These are phyloP conservation scores for Afroboletus lepidellus DNA, from an alignment of 1,284 basidiomycete genomes.

Conservation along the genomic window DNA sequence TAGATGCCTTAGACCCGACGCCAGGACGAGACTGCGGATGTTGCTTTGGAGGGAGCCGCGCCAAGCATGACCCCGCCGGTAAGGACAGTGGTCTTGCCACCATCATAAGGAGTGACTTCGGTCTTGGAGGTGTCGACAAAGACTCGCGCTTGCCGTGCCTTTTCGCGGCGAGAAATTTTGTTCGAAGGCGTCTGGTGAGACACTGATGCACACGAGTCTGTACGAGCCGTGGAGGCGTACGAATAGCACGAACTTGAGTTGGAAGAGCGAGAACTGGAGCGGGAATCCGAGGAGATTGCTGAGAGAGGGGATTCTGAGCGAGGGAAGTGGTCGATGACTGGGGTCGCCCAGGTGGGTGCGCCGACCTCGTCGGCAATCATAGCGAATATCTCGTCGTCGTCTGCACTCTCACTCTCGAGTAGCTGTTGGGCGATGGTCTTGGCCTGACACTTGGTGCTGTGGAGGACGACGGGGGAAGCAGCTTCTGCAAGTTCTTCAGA, in stretches of 20 bases:
- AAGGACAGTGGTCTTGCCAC: constrained; percentile 80
- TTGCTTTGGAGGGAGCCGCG: constrained; percentile 32
- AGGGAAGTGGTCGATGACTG: constrained; percentile 59
- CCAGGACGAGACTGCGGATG: constrained; percentile 45
- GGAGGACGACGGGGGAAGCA: constrained; percentile 37
- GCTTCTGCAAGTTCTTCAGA: constrained; percentile 44
- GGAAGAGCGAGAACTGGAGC: constrained; percentile 73
- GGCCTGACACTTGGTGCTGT: constrained; percentile 30
- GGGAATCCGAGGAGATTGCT: constrained; percentile 59
- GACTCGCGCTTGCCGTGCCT: constrained; percentile 62
- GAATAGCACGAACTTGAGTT: constrained; percentile 67
- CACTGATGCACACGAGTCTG: constrained; percentile 43
- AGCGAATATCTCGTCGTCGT: constrained; percentile 69
- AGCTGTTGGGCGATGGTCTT: constrained; percentile 74
- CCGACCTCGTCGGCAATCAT: constrained; percentile 69
- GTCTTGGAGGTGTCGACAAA: constrained; percentile 70
- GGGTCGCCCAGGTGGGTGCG: constrained; percentile 65
- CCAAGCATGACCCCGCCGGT: constrained; percentile 85
- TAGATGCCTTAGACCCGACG: constrained; percentile 39
- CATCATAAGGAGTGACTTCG: constrained; percentile 79
- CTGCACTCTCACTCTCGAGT: constrained; percentile 61
- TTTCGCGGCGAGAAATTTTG: constrained; percentile 64
- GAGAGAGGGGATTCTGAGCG: constrained; percentile 61
- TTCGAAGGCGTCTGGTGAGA: constrained; percentile 38
- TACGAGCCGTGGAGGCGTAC: constrained; percentile 44